Base-by-base conservation (phyloP, 169 alveolate species). In the Plasmodium gonderi region DNA sequence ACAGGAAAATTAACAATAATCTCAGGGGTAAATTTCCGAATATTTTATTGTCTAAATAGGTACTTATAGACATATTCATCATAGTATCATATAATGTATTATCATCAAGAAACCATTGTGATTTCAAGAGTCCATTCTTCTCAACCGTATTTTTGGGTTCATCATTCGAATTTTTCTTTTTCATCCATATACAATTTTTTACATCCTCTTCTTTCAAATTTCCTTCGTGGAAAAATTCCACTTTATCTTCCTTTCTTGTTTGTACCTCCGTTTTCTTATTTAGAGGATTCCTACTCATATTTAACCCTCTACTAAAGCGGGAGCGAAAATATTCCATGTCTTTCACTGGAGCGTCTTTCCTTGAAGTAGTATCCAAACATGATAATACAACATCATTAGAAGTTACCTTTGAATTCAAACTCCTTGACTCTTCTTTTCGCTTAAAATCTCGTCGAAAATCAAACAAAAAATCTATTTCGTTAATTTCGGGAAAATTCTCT, bases 1-100 rank as follows among this genome's bases (percentile, higher is more conserved):
- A 77, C 38, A 85, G 23, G 67, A 74, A 85, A 49, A 85, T 85
- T 38, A 85, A 51, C 4, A 85, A 85, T 74, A 85, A 85, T 65
- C 92, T 85, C 26, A 85, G 29, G 14, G 92, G 12, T 36, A 51
- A 26, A 31, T 51, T 60, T 51, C 45, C 44, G 12, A 74, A 74
- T 36, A 85, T 51, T 38, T 74, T 85, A 8, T 11, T 51, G 45
- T 85, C 87, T 67, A 85, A 64, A n/a, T 26, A 54, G 4, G 1
- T 33, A n/a, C 38, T 31, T 31, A 3, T 31, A 49, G 4, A 45
- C 14, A 26, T 26, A 44, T 67, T 14, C 20, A 36, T 23, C 49
- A 29, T 14, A 60, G 33, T 9, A 14, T 45, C 47, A 47, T 26
- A 0, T 36, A 79, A 26, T 5, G 47, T 23, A 12, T 14, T 79